phyloP scores from a whole-genome alignment of 2,329 filamentous ascomycete species.

The Penicillium crustosum region DNA sequence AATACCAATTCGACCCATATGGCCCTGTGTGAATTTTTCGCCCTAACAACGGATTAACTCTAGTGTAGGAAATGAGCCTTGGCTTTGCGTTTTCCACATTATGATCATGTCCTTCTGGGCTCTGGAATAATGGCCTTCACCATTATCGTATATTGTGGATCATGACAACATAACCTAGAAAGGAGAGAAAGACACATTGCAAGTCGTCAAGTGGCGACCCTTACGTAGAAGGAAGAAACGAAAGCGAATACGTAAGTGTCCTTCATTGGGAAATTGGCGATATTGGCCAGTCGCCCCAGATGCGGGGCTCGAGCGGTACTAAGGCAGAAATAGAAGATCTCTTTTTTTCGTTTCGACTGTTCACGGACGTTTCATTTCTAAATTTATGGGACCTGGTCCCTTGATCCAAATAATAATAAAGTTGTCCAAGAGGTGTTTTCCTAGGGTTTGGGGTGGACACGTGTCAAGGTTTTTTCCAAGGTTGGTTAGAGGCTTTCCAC shows the following conservation, averaged over 20 bases:
- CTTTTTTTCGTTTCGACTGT: neutral
- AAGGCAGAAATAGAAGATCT: neutral
- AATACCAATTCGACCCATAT: neutral
- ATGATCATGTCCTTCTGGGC: neutral
- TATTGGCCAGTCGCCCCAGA: neutral
- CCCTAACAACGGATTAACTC: conserved; percentile 3
- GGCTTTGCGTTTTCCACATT: neutral
- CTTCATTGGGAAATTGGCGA: neutral
- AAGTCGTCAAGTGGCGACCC: conserved; percentile 1
- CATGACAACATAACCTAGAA: neutral
- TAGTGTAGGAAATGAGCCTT: conserved; percentile 4
- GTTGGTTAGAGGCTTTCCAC: conserved; percentile 1
- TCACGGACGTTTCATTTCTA: neutral
- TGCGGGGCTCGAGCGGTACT: conserved; percentile 7
- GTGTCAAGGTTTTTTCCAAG: conserved; percentile 3
- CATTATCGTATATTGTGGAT: neutral
- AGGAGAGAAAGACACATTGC: neutral
- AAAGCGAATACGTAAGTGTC: conserved; percentile 3
- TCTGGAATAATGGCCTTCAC: neutral
- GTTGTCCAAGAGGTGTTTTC: neutral
- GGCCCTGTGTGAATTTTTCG: neutral
- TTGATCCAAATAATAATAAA: conserved; percentile 2
- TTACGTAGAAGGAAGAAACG: neutral
- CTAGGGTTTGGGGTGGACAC: conserved; percentile 11
- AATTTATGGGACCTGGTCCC: neutral